These are phyloP conservation scores for Porogramme epimiltina DNA, from an alignment of 1,284 basidiomycete genomes.

Conservation along the genomic window DNA sequence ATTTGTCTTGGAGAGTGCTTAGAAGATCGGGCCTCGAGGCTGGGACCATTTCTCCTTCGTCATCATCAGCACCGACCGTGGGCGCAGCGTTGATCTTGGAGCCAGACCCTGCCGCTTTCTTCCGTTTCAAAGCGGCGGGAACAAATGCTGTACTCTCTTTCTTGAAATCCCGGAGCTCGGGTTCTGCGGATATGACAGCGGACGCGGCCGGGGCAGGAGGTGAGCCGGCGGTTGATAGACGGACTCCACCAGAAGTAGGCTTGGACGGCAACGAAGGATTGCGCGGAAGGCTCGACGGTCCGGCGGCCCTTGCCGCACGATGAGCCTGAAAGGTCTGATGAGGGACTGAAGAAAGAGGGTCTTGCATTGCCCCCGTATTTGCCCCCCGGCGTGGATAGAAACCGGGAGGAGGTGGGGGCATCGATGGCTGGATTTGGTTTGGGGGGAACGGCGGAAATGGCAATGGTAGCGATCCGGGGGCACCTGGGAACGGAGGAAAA, in stretches of 20 bases:
- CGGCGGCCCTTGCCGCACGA: slow-evolving; percentile 38
- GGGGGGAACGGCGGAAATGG: slow-evolving; percentile 26
- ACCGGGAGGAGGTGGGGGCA: slow-evolving; percentile 54
- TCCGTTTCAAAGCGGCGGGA: slow-evolving; percentile 69
- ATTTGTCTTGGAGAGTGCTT: slow-evolving; percentile 57
- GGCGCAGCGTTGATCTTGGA: slow-evolving; percentile 68
- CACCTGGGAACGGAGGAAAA: slow-evolving; percentile 17
- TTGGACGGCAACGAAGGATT: slow-evolving; percentile 27
- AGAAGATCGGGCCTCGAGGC: slow-evolving; percentile 64
- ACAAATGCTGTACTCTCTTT: slow-evolving; percentile 91
- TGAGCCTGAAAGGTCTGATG: slow-evolving; percentile 70
- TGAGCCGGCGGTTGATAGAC: slow-evolving; percentile 15
- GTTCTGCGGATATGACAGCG: slow-evolving; percentile 80
- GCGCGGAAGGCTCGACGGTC: slow-evolving; percentile 25
- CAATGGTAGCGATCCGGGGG: slow-evolving; percentile 10
- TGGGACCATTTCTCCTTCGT: slow-evolving; percentile 31
- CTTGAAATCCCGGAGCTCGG: slow-evolving; percentile 86
- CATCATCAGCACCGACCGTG: slow-evolving; percentile 39
- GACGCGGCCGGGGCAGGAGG: slow-evolving; percentile 33
- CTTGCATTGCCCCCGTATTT: slow-evolving; percentile 54
- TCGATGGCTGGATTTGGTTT: slow-evolving; percentile 8
- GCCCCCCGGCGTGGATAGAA: slow-evolving; percentile 58
- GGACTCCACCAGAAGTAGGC: slow-evolving; percentile 22
- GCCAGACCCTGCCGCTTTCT: slow-evolving; percentile 43
- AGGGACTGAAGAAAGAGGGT: slow-evolving; percentile 62